Evolutionary conservation across 176 grass and related monocot genomes (phyloP).

Genomic region (Rhynchospora breviuscula): DNA sequence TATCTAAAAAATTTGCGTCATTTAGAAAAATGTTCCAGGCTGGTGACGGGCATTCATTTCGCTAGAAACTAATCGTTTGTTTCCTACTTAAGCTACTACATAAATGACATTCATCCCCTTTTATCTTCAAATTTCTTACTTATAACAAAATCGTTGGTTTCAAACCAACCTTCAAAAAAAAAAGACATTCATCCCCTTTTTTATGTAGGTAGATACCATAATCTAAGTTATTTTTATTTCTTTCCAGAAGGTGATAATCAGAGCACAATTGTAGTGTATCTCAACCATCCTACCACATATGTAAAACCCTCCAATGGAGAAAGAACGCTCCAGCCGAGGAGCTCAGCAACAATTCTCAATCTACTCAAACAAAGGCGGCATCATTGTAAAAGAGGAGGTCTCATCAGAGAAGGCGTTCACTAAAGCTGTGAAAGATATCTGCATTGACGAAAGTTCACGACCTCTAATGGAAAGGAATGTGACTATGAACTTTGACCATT

Average conservation of each 20-base stretch:
- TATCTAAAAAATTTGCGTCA: not conserved
- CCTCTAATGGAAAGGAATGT: constrained; percentile 20
- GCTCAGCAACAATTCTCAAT: constrained; percentile 22
- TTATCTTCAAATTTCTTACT: too few relatives aligned
- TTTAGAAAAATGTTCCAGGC: not conserved
- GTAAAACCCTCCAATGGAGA: constrained; percentile 9
- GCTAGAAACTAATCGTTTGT: not conserved
- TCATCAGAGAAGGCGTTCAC: constrained; percentile 17
- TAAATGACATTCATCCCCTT: constrained; percentile 9
- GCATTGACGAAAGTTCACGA: not conserved
- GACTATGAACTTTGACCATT: constrained; percentile 22
- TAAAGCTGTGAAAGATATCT: constrained; percentile 16
- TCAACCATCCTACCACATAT: not conserved
- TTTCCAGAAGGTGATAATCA: constrained; percentile 14
- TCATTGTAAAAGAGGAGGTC: constrained; percentile 24
- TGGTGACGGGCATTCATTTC: not conserved
- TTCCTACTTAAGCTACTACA: not conserved
- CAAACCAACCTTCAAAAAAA: too few relatives aligned
- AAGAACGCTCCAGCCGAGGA: constrained; percentile 3
- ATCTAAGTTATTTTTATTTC: constrained; percentile 1
- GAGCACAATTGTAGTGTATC: not conserved
- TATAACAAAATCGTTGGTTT: too few relatives aligned
- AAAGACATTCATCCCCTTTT: constrained; percentile 10
- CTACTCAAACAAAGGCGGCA: constrained; percentile 30
- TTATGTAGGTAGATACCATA: not conserved